Base-by-base conservation (phyloP, 768 basidiomycete genomes). In the Suillus spraguei region DNA sequence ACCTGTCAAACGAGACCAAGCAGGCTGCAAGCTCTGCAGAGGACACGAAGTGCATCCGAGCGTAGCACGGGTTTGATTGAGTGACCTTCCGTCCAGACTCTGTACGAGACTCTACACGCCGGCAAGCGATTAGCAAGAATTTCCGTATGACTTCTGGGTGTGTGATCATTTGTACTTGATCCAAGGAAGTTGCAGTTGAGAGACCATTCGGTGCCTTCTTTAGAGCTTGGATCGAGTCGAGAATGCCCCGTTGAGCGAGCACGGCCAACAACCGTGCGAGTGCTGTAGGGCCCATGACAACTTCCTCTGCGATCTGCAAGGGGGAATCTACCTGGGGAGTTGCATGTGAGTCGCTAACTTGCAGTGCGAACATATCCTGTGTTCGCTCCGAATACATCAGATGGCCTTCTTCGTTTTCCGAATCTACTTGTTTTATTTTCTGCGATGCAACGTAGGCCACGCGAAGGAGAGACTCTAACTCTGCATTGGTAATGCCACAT, bases 11-110 rank as follows among this genome's bases (percentile, higher is more conserved):
- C 14, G 67, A 63, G 13, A 76, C 61, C 24, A 77, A 55, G 2
- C 70, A 71, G 16, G 67, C 67, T 11, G 76, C 74, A 5, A 77
- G 70, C 64, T 77, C 74, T 17, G 77, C 76, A 16, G 72, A 70
- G 47, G 64, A 66, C 36, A 58, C 33, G 63, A 74, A 77, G 1
- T 69, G 67, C 33, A 67, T 52, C 20, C 64, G 61, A n/a, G 76
- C 76, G 35, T 68, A 64, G 39, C 65, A 71, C 20, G 64, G 13
- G 28, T 69, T 69, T 13, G 66, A 64, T 17, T 64, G 41, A 52
- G 74, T 58, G 5, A 66, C 50, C 46, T 63, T 65, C 55, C 69
- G 70, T 5, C 75, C 73, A 24, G 50, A 50, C 60, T 75, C 76
- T 14, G 68, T 60, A n/a, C 68, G 67, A 20, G 39, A 61, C 8